Conservation (phyloP, 2,329 filamentous ascomycete species). For the Diaporthe sp. region DNA sequence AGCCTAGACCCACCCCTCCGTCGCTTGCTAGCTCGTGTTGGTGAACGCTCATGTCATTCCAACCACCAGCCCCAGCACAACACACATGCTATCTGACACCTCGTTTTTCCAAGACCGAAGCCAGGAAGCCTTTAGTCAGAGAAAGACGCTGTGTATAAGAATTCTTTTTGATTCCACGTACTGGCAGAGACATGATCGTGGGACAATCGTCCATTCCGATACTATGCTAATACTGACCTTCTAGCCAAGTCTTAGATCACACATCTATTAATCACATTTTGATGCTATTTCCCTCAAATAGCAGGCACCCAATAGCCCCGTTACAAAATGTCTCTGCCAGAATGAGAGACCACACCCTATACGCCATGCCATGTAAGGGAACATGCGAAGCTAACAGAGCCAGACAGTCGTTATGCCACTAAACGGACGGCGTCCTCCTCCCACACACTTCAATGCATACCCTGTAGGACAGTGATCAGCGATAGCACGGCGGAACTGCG, state of each 20-base stretch:
- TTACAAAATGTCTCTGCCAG: not conserved
- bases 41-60: not conserved
- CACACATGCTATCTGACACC: not conserved
- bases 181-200: not conserved
- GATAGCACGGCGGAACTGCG: not conserved
- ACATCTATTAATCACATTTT: too few relatives aligned
- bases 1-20: not conserved
- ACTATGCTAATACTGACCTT: not conserved
- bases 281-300: not conserved
- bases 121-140: not conserved
- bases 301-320: too few relatives aligned
- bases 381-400: not conserved
- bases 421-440: not conserved
- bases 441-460: slow-evolving; percentile 22
- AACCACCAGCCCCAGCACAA: not conserved
- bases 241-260: not conserved
- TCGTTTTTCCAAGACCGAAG: not conserved
- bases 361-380: not conserved
- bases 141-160: not conserved
- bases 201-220: not conserved
- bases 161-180: too few relatives aligned
- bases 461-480: not conserved
- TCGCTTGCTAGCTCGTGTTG: not conserved
- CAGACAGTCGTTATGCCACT: not conserved
- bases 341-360: not conserved